Evolutionary conservation across 371 early-diverging fungal species (phyloP).

Genomic region (Mortierella sp.): DNA sequence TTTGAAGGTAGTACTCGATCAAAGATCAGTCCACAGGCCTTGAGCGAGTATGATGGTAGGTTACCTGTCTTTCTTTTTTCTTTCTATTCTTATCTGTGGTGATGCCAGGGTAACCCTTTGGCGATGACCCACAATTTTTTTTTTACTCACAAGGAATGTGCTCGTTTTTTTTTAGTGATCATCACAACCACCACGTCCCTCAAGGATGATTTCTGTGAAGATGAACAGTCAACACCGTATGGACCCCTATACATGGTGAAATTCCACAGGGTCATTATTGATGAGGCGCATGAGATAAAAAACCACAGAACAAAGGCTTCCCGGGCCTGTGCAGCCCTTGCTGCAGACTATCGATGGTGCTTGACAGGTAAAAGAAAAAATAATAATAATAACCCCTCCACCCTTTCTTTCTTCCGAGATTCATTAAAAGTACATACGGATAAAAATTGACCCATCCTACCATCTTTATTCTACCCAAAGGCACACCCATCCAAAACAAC

Average conservation of each 20-base stretch:
- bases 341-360: constrained; percentile 81
- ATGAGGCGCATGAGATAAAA: constrained; percentile 93
- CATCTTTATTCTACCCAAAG: constrained; percentile 58
- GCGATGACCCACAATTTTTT: neutral
- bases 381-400: neutral
- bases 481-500: constrained; percentile 86
- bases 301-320: constrained; percentile 77
- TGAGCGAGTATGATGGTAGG: constrained; percentile 45
- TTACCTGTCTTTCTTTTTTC: neutral
- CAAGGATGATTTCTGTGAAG: constrained; percentile 11
- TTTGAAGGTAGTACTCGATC: constrained; percentile 19
- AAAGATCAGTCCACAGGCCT: constrained; percentile 31
- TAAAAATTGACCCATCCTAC: too few relatives aligned
- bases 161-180: constrained; percentile 17
- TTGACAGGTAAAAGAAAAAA: constrained; percentile 77
- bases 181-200: constrained; percentile 28
- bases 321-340: constrained; percentile 66
- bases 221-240: constrained; percentile 11
- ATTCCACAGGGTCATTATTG: constrained; percentile 77
- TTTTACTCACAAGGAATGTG: neutral
- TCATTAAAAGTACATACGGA: too few relatives aligned
- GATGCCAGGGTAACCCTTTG: neutral
- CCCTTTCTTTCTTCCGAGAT: neutral
- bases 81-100: neutral
- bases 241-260: constrained; percentile 43